Conservation (phyloP, 805 yeast species). For the Maudiozyma barnettii region DNA sequence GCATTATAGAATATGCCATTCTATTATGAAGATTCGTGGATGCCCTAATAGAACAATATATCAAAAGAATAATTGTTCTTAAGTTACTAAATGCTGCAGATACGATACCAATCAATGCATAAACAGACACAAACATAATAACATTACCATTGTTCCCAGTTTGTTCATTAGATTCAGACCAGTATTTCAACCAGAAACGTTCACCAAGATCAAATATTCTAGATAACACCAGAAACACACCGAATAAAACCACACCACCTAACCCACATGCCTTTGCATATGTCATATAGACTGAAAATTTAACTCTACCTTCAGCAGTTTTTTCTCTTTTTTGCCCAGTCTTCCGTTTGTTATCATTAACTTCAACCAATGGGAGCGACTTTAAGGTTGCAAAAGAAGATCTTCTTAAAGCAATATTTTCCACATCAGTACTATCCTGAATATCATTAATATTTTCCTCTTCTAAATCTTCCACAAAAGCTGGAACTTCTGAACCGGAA, state of each 20-base stretch:
- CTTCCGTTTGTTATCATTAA: slow-evolving; percentile 22
- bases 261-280: slow-evolving; percentile 54
- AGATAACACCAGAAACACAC: slow-evolving; percentile 30
- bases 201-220: slow-evolving; percentile 35
- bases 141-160: slow-evolving; percentile 37
- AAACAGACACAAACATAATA: slow-evolving; percentile 40
- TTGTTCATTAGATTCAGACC: slow-evolving; percentile 49
- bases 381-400: slow-evolving; percentile 58
- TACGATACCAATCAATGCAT: slow-evolving; percentile 46
- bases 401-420: slow-evolving; percentile 32
- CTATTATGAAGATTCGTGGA: slow-evolving; percentile 45
- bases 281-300: slow-evolving; percentile 40
- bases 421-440: slow-evolving; percentile 6
- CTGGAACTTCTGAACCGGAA: background rate
- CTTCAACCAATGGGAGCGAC: slow-evolving; percentile 29
- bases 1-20: slow-evolving; percentile 45
- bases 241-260: slow-evolving; percentile 35
- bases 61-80: slow-evolving; percentile 41
- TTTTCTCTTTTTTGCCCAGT: slow-evolving; percentile 42
- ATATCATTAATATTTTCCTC: slow-evolving; percentile 3
- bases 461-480: background rate
- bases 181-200: slow-evolving; percentile 56
- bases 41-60: slow-evolving; percentile 47
- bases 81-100: slow-evolving; percentile 40
- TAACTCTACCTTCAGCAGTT: slow-evolving; percentile 54